A percentile compares a stretch with the other conserved stretches of the same genome.
These are phyloP conservation scores for Solanum rostratum DNA, from an alignment of 257 asterid genomes.

Conservation along the genomic window DNA sequence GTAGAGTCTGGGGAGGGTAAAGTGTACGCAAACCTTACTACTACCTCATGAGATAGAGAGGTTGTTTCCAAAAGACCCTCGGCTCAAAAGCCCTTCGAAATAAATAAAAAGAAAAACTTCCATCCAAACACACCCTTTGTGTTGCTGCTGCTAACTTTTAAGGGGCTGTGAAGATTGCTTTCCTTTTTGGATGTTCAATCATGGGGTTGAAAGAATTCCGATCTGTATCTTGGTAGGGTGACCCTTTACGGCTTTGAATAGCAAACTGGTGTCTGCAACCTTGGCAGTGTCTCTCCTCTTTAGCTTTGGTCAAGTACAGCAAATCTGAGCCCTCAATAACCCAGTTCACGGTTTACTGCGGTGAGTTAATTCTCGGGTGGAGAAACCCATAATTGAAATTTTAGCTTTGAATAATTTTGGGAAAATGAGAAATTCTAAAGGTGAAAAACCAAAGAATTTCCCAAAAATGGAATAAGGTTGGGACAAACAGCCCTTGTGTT, in stretches of 20 bases:
- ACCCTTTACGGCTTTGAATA: neutral
- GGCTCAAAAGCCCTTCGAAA: neutral
- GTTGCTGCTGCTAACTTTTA: neutral
- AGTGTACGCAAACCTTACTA: too few relatives aligned
- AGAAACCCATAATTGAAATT: too few relatives aligned
- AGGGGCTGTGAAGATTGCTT: neutral
- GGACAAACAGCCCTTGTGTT: neutral
- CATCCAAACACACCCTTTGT: neutral
- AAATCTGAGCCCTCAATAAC: neutral
- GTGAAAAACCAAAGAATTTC: neutral
- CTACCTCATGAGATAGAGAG: too few relatives aligned
- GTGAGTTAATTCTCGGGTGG: too few relatives aligned
- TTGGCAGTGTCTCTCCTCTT: neutral
- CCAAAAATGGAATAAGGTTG: neutral
- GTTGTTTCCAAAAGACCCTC: neutral
- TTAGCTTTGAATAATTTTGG: neutral
- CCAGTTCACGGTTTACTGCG: neutral
- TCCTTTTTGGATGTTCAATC: neutral
- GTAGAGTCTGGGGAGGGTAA: too few relatives aligned
- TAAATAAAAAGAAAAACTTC: neutral
- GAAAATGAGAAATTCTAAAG: neutral
- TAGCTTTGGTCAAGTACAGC: neutral
- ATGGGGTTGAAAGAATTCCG: neutral
- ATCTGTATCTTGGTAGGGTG: neutral
- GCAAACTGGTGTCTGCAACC: slow-evolving; percentile 8